phyloP scores from a whole-genome alignment of 148 eudicot genomes.

The Rhododendron ferrugineum region DNA sequence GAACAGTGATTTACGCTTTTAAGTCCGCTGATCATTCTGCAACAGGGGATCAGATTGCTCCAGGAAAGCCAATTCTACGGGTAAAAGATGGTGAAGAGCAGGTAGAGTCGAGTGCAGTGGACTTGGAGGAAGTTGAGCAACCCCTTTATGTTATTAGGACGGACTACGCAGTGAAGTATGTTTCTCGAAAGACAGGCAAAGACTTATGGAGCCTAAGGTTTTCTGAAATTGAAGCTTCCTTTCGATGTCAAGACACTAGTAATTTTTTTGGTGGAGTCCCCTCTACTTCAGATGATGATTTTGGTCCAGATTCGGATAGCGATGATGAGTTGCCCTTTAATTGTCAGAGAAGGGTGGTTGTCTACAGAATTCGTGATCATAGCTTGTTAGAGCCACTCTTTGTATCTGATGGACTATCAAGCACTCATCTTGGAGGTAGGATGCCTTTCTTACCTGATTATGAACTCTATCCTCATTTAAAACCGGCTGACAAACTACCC shows the following conservation, averaged over 20 bases:
- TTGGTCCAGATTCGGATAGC: constrained; percentile 38
- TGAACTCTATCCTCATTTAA: constrained; percentile 20
- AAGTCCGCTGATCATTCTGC: constrained; percentile 22
- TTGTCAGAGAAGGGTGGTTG: constrained; percentile 54
- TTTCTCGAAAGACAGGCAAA: constrained; percentile 44
- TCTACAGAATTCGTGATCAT: constrained; percentile 53
- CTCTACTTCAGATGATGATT: constrained; percentile 25
- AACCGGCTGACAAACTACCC: constrained; percentile 20
- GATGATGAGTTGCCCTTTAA: constrained; percentile 49
- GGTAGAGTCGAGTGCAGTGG: constrained; percentile 30
- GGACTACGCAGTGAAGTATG: constrained; percentile 63
- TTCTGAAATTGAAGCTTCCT: constrained; percentile 64
- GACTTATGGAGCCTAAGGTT: constrained; percentile 72
- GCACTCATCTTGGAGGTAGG: constrained; percentile 24
- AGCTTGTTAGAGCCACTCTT: constrained; percentile 35
- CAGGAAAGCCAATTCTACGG: constrained; percentile 10
- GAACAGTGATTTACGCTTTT: constrained; percentile 52
- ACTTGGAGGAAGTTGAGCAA: constrained; percentile 33
- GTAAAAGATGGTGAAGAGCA: constrained; percentile 15
- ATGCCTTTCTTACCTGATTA: constrained; percentile 29
- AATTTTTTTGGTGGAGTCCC: constrained; percentile 32
- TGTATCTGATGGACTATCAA: constrained; percentile 29
- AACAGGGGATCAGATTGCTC: background rate
- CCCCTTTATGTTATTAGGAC: constrained; percentile 75
- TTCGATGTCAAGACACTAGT: constrained; percentile 60